These are phyloP conservation scores for Botrytis galanthina DNA, from an alignment of 2,329 filamentous ascomycete species.

Conservation along the genomic window DNA sequence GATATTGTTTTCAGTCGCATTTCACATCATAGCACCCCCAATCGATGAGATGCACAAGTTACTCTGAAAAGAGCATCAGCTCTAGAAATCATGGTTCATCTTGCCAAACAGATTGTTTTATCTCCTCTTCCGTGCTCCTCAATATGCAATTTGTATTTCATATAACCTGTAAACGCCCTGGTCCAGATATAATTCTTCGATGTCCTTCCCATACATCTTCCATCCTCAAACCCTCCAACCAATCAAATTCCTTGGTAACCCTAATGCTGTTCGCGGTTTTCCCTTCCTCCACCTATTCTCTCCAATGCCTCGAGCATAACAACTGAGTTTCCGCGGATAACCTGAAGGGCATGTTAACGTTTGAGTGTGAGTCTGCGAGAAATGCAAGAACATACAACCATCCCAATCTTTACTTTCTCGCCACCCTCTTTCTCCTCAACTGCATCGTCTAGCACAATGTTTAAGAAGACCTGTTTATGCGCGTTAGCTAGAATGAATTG, in stretches of 20 bases:
- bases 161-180: conserved; percentile 19
- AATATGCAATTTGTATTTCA: conserved; percentile 21
- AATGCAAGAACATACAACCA: conserved; percentile 66
- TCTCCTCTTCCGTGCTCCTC: conserved; percentile 9
- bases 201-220: conserved; percentile 13
- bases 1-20: background rate
- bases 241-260: background rate
- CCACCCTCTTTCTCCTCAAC: conserved; percentile 91
- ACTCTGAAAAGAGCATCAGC: background rate
- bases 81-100: background rate
- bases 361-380: background rate
- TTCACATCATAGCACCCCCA: background rate
- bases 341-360: conserved; percentile 46
- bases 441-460: conserved; percentile 96
- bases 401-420: conserved; percentile 86
- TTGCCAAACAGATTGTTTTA: conserved; percentile 6
- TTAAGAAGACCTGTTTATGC: conserved; percentile 78
- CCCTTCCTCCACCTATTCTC: conserved; percentile 59
- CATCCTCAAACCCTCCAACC: background rate
- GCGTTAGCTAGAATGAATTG: background rate
- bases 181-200: conserved; percentile 12
- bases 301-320: conserved; percentile 91
- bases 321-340: conserved; percentile 96
- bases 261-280: conserved; percentile 40
- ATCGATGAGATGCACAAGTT: background rate